Evolutionary conservation across 352 stramenopile genomes (phyloP), one percentile per base, ranked within the genome.

Genomic region (Aphanomyces cochlioides): DNA sequence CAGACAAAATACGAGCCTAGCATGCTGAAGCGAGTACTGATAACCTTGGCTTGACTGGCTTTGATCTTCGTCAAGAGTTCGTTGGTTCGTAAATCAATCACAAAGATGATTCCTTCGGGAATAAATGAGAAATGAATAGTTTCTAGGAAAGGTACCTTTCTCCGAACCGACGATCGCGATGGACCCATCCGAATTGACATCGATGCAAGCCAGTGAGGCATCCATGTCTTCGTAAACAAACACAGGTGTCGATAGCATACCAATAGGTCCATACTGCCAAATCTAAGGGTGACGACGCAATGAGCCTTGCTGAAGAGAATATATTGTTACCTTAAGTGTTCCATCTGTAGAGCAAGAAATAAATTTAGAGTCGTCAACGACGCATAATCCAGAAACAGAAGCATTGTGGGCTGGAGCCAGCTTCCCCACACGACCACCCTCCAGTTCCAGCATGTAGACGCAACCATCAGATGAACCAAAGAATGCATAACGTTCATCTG

Each of bases 311-410:
- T n/a, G 10, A 17, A 50, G 1, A 50, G 43, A 17, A 50, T 17
- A 17, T 50, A 2, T 50, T 41, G 19, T 17, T 41, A 61, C 54
- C 54, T 61, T 92, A 67, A 92, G 77, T 0, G 74, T 90, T 0
- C 83, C 88, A 67, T 92, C 84, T 83, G 82, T 90, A 4, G 84
- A 92, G 38, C 83, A 89, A n/a, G 83, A 89, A 19, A 90, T 56
- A 45, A 92, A 85, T 17, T 61, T 61, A 10, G 54, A 39, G 15
- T 61, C 54, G 7, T 79, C 75, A 17, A 90, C 41, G 28, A 88
- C 79, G 36, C 79, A 82, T 38, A 94, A 80, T 13, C 82, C 84
- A 13, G 84, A 90, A 40, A 94, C 83, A 5, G 83, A 83, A 41
- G 91, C 83, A 2, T 77, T 79, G 45, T 93, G 86, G 1, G 84